These are phyloP conservation scores for Begonia loranthoides DNA, from an alignment of 306 rosid species.

Conservation along the genomic window DNA sequence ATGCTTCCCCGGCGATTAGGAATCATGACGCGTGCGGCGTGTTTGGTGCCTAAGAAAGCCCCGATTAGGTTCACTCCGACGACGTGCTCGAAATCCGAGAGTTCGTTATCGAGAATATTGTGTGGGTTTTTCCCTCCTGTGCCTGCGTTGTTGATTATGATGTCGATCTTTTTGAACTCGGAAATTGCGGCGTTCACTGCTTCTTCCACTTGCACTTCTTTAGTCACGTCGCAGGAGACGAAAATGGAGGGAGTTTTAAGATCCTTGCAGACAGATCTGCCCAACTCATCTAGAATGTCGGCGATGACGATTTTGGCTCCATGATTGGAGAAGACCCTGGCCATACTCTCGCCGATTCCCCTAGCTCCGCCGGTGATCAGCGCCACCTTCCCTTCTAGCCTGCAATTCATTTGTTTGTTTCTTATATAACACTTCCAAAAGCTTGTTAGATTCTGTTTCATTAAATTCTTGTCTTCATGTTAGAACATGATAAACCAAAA, in stretches of 20 bases:
- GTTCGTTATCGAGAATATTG: conserved; percentile 42
- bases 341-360: conserved; percentile 60
- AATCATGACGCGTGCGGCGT: conserved; percentile 63
- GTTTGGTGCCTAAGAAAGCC: conserved; percentile 60
- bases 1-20: conserved; percentile 35
- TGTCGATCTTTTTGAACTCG: conserved; percentile 49
- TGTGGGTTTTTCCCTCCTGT: conserved; percentile 24
- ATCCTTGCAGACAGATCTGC: conserved; percentile 17
- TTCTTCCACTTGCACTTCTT: conserved; percentile 44
- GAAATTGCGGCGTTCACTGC: conserved; percentile 25
- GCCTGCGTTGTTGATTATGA: conserved; percentile 84
- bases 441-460: too few relatives aligned
- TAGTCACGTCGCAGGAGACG: conserved; percentile 56
- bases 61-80: conserved; percentile 45
- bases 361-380: conserved; percentile 85
- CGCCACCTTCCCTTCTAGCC: conserved; percentile 77
- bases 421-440: too few relatives aligned
- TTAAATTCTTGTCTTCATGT: too few relatives aligned
- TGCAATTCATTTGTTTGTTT: conserved; percentile 2
- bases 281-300: conserved; percentile 65
- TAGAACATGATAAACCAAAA: too few relatives aligned
- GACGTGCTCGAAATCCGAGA: conserved; percentile 56
- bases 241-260: conserved; percentile 28
- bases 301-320: conserved; percentile 62
- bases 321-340: conserved; percentile 38